Evolutionary conservation across 345 rosid species (phyloP).

Genomic region (Rhodomyrtus tomentosa): DNA sequence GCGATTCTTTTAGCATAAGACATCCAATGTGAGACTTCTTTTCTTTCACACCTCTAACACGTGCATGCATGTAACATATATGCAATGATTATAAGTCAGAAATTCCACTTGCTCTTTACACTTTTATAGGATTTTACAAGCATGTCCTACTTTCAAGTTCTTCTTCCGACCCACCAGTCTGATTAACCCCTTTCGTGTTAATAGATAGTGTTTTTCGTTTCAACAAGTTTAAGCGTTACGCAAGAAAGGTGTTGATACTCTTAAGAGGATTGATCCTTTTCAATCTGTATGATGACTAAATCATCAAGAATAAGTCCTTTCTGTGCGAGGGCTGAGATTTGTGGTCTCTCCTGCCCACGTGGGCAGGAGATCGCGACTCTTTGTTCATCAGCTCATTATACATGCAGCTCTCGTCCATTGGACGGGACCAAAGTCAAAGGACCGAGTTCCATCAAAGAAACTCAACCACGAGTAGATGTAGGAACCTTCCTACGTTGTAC

Average conservation of each 20-base stretch:
- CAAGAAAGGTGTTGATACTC: neutral
- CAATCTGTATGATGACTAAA: neutral
- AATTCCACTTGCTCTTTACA: neutral
- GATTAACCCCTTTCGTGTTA: neutral
- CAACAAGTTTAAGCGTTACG: neutral
- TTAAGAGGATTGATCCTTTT: neutral
- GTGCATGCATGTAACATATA: too few species aligned
- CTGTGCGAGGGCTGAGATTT: too few species aligned
- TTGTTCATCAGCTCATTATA: neutral
- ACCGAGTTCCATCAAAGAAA: neutral
- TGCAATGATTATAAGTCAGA: neutral
- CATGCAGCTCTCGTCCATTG: neutral
- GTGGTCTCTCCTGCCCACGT: too few species aligned
- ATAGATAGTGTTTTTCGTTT: neutral
- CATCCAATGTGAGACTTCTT: neutral
- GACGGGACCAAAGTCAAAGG: neutral
- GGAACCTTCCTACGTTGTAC: neutral
- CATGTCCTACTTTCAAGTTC: neutral
- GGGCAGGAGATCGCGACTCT: too few species aligned
- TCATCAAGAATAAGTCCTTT: too few species aligned
- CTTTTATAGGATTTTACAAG: neutral
- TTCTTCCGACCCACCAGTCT: neutral
- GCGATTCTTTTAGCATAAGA: neutral
- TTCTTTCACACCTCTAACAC: neutral
- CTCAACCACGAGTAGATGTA: neutral